Evolutionary conservation across 2,329 filamentous ascomycete genomes (phyloP), one percentile per base, ranked within the genome.

Genomic region (Xylaria sp.): DNA sequence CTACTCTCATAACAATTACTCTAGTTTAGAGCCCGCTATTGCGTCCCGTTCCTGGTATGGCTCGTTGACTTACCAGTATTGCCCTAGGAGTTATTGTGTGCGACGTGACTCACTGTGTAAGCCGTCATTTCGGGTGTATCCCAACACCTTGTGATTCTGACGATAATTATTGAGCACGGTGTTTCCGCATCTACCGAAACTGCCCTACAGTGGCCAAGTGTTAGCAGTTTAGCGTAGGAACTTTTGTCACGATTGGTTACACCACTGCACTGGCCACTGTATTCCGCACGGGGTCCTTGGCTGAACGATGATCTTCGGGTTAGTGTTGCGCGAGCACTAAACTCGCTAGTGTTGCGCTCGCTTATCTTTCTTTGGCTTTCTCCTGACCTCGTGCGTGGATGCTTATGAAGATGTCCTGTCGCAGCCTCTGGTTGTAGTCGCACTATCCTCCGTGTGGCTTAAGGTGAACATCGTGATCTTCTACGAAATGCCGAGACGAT

Each of bases 211-310:
- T 48, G 60, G 48, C 60, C 27, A 16, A 18, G n/a, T 25, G 6
- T n/a, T 12, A n/a, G 16, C 16, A 27, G 13, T 42, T 40, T 44
- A 59, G 27, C 57, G 32, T 32, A 37, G 55, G 64, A 62, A 64
- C 55, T 67, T 69, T 67, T 65, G 57, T 6, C 44, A n/a, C 57
- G 40, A 66, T 67, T 66, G 67, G 67, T 54, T 66, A 18, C 66
- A 18, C 23, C 23, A 13, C 25, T 25, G 40, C 29, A 42, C 2
- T 25, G 60, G 16, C 47, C 35, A 16, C 27, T 27, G 40, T 25
- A 32, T 2, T 23, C 3, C 42, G 18, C 40, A 53, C 32, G 42
- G 44, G 55, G 57, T 53, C 53, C 57, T 65, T 48, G 51, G 55
- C 51, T 53, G 40, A 25, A 55, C 29, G 5, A 48, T 47, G 53